A percentile compares a stretch with the other conserved stretches of the same genome.
phyloP scores from a whole-genome alignment of 2,329 filamentous ascomycete species.

The Lecanosticta acicola region DNA sequence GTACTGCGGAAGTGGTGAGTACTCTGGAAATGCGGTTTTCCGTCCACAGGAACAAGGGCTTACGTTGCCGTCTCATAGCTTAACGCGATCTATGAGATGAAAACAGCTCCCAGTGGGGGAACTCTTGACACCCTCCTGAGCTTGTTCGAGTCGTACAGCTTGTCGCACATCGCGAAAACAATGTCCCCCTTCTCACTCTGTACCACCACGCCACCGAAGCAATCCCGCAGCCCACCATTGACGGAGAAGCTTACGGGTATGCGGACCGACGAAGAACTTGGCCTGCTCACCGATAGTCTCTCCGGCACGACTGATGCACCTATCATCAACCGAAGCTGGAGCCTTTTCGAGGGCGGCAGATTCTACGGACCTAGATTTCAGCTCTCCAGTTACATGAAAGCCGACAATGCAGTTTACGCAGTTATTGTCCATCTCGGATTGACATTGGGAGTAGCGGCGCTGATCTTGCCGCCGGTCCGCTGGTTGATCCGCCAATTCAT shows the following conservation, averaged over 20 bases:
- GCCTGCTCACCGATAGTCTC: constrained; percentile 52
- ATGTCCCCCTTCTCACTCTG: constrained; percentile 50
- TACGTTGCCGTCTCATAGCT: constrained; percentile 47
- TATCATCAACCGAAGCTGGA: constrained; percentile 57
- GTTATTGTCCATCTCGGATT: constrained; percentile 47
- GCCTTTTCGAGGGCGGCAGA: constrained; percentile 46
- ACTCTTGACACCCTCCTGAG: constrained; percentile 61
- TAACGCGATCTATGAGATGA: constrained; percentile 50
- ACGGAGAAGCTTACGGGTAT: constrained; percentile 46
- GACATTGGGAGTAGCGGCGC: constrained; percentile 40
- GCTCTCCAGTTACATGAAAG: constrained; percentile 53
- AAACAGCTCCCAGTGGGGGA: constrained; percentile 52
- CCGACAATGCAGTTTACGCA: constrained; percentile 46
- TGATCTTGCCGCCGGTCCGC: constrained; percentile 50
- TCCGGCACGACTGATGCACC: constrained; percentile 50
- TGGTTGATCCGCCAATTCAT: constrained; percentile 45
- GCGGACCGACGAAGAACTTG: constrained; percentile 51
- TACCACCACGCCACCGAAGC: constrained; percentile 36
- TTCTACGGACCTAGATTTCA: constrained; percentile 55
- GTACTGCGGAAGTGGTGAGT: constrained; percentile 47
- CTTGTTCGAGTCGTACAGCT: constrained; percentile 45
- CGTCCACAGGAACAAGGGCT: too few relatives aligned
- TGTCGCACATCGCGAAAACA: constrained; percentile 44
- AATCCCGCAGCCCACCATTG: constrained; percentile 30
- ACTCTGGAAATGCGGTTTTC: constrained; percentile 15